Evolutionary conservation across 495 filamentous ascomycete genomes (phyloP).

Genomic region (Rhypophila decipiens): DNA sequence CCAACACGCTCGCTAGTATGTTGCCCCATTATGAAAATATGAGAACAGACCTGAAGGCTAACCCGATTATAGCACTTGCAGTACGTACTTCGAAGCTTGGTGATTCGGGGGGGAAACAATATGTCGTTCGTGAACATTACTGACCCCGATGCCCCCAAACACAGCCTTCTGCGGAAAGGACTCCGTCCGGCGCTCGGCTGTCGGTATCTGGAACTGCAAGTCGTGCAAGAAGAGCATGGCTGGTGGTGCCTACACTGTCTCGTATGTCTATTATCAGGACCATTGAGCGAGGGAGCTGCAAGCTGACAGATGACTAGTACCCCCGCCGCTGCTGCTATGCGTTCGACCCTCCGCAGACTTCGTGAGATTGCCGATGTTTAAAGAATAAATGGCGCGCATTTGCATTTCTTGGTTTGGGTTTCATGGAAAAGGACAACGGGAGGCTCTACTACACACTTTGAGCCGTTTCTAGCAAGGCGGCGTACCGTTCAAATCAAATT

Average conservation of each 20-base stretch:
- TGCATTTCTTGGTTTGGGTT: conserved; percentile 32
- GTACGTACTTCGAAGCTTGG: conserved; percentile 52
- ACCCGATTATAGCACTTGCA: conserved; percentile 50
- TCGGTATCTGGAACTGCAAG: conserved; percentile 96
- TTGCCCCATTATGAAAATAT: too few species aligned
- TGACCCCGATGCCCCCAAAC: too few species aligned
- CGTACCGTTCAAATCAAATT: conserved; percentile 30
- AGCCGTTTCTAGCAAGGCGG: conserved; percentile 25
- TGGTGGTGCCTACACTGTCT: conserved; percentile 93
- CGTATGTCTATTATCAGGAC: conserved; percentile 56
- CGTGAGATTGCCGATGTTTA: conserved; percentile 98
- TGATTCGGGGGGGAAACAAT: neutral
- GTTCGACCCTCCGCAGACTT: conserved; percentile 95
- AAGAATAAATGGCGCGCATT: conserved; percentile 19
- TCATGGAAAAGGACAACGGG: conserved; percentile 33
- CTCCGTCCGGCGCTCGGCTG: conserved; percentile 82
- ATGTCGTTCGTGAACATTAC: too few species aligned
- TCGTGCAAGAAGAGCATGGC: conserved; percentile 90
- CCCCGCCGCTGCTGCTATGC: conserved; percentile 89
- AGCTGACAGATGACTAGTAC: conserved; percentile 53
- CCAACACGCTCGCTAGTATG: conserved; percentile 80
- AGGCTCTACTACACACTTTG: conserved; percentile 27
- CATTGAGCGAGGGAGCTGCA: conserved; percentile 11
- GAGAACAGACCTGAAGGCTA: neutral
- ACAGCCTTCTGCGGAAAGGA: conserved; percentile 91